These are phyloP conservation scores for Gyromitra esculenta DNA, from an alignment of 2,329 filamentous ascomycete species.

Conservation along the genomic window DNA sequence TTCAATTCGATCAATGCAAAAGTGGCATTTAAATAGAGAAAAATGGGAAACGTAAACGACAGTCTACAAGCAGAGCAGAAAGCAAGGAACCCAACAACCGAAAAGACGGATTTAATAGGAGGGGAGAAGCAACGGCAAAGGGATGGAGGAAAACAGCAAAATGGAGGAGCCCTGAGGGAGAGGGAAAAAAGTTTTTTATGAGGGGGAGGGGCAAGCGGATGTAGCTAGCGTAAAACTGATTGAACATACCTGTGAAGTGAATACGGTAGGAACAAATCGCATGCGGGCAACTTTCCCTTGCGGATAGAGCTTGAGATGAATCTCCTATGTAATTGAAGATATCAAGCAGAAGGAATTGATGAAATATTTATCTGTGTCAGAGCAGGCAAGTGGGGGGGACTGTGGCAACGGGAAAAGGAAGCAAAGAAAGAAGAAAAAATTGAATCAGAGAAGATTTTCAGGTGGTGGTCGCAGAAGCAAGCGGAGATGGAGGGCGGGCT, in stretches of 20 bases:
- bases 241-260: slow-evolving; percentile 81
- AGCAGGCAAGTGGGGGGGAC: neutral
- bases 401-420: slow-evolving; percentile 1
- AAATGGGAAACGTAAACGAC: slow-evolving; percentile 24
- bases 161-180: neutral
- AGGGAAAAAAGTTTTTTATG: slow-evolving; percentile 37
- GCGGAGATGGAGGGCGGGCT: slow-evolving; percentile 29
- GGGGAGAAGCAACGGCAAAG: neutral
- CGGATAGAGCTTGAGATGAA: slow-evolving; percentile 21
- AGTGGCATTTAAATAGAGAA: slow-evolving; percentile 30
- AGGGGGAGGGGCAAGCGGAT: slow-evolving; percentile 41
- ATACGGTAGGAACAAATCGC: slow-evolving; percentile 84
- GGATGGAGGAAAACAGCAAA: neutral
- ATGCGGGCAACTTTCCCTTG: slow-evolving; percentile 70
- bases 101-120: neutral
- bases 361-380: slow-evolving; percentile 29
- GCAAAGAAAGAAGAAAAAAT: slow-evolving; percentile 3
- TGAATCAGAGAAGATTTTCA: neutral
- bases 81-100: slow-evolving; percentile 8
- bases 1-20: neutral
- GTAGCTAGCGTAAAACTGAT: slow-evolving; percentile 20
- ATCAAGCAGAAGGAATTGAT: slow-evolving; percentile 18
- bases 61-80: slow-evolving; percentile 11
- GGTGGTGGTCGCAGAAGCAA: neutral
- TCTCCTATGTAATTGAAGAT: slow-evolving; percentile 37